A percentile compares a stretch with the other conserved stretches of the same genome.
phyloP scores from a whole-genome alignment of 1,284 basidiomycete species.

The Moesziomyces sp. region DNA sequence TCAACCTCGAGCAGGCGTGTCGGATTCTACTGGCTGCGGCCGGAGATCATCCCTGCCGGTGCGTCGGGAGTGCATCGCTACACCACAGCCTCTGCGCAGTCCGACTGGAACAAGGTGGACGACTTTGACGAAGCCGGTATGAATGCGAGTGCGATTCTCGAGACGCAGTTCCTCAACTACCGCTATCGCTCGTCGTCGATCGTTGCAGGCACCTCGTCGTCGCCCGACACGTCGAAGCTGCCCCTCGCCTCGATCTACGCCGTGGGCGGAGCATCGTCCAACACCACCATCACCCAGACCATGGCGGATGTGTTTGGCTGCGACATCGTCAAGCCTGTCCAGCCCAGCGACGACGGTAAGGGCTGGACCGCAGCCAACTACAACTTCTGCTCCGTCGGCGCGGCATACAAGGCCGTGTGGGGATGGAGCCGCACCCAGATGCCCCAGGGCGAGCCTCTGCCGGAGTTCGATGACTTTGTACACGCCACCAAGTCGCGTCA shows the following conservation, averaged over 20 bases:
- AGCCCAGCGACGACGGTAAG: conserved; percentile 35
- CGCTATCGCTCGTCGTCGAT: conserved; percentile 77
- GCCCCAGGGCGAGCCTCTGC: conserved; percentile 7
- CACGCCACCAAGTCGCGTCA: conserved; percentile 28
- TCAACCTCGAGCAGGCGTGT: conserved; percentile 50
- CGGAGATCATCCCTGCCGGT: conserved; percentile 81
- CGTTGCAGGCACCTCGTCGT: conserved; percentile 69
- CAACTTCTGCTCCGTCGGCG: conserved; percentile 65
- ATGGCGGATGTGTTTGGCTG: conserved; percentile 80
- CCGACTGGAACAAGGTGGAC: conserved; percentile 50
- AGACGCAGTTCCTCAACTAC: conserved; percentile 86
- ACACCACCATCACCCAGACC: conserved; percentile 78
- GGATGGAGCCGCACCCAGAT: conserved; percentile 36
- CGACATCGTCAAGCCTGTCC: conserved; percentile 53
- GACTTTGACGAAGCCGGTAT: conserved; percentile 69
- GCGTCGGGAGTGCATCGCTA: conserved; percentile 78
- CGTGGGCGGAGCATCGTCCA: conserved; percentile 82
- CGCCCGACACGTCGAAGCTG: conserved; percentile 14
- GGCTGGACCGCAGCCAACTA: conserved; percentile 42
- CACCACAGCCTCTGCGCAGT: conserved; percentile 57
- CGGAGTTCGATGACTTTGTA: conserved; percentile 50
- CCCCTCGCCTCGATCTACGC: conserved; percentile 77
- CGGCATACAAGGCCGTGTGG: conserved; percentile 65
- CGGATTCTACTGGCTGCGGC: conserved; percentile 81
- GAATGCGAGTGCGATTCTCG: conserved; percentile 84